phyloP scores from a whole-genome alignment of 2,329 filamentous ascomycete genomes.

The Colletotrichum viniferum region DNA sequence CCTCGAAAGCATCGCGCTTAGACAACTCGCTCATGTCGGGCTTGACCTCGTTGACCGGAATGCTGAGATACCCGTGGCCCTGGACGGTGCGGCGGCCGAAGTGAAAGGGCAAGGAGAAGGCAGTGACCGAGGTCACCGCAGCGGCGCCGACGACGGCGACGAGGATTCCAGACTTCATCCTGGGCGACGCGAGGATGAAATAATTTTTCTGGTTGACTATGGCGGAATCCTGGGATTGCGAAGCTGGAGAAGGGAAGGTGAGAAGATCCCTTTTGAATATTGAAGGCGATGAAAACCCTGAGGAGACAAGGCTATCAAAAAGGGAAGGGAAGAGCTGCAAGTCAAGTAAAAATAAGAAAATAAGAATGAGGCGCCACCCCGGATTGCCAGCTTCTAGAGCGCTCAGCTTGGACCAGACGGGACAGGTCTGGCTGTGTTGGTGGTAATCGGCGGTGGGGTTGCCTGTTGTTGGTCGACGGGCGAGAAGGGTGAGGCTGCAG shows the following conservation, averaged over 20 bases:
- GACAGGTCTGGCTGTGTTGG: background rate
- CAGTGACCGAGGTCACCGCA: slow-evolving; percentile 6
- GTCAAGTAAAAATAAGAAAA: background rate
- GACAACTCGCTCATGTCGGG: background rate
- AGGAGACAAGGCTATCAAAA: background rate
- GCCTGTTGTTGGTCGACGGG: background rate
- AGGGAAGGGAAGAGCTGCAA: background rate
- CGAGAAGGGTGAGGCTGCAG: background rate
- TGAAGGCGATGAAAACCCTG: background rate
- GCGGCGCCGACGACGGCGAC: background rate
- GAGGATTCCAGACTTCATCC: slow-evolving; percentile 1
- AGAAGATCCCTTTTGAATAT: background rate
- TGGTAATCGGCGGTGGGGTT: background rate
- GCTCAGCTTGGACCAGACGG: background rate
- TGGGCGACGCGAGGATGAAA: background rate
- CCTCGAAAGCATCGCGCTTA: slow-evolving; percentile 28
- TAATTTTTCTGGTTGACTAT: background rate
- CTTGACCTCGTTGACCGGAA: slow-evolving; percentile 33
- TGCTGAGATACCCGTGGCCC: slow-evolving; percentile 40
- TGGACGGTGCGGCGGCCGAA: slow-evolving; percentile 25
- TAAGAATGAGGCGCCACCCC: background rate
- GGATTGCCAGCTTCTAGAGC: slow-evolving; percentile 5
- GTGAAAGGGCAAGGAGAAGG: slow-evolving; percentile 25
- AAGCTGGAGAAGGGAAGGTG: background rate
- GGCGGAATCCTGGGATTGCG: background rate